phyloP scores from a whole-genome alignment of 140 eudicot genomes.

The Cichorium intybus region DNA sequence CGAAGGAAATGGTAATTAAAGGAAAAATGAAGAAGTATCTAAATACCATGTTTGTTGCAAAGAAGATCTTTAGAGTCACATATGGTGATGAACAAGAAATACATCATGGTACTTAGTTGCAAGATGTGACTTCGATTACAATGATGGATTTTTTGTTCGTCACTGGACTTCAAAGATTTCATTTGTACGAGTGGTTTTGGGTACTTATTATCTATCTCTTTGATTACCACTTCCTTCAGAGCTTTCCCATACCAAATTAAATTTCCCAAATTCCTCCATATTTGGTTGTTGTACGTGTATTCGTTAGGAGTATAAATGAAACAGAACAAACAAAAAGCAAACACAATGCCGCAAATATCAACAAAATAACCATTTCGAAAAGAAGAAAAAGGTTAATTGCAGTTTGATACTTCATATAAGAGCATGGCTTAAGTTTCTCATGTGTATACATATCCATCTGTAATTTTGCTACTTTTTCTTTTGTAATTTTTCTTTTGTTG shows the following conservation, averaged over 20 bases:
- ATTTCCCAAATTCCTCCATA: constrained; percentile 33
- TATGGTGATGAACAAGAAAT: constrained; percentile 40
- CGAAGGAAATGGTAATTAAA: constrained; percentile 18
- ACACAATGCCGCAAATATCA: background rate
- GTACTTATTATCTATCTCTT: constrained; percentile 32
- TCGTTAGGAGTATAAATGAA: background rate
- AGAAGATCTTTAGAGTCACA: constrained; percentile 39
- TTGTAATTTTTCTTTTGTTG: background rate
- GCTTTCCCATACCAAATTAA: constrained; percentile 26
- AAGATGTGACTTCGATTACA: background rate
- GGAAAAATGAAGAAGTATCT: constrained; percentile 33
- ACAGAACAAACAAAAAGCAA: background rate
- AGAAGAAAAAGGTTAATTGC: too few relatives aligned
- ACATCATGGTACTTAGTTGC: background rate
- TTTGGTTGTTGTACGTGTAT: constrained; percentile 29
- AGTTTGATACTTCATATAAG: background rate
- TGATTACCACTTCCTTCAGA: constrained; percentile 19
- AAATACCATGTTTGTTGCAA: constrained; percentile 23
- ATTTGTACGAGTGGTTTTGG: constrained; percentile 30
- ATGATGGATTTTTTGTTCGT: constrained; percentile 25
- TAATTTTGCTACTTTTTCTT: background rate
- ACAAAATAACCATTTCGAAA: background rate
- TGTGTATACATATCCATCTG: background rate
- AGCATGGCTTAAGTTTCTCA: background rate
- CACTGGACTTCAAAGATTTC: constrained; percentile 42